Evolutionary conservation across 2,329 filamentous ascomycete genomes (phyloP), one percentile per base, ranked within the genome.

Genomic region (Amylocarpus encephaloides): DNA sequence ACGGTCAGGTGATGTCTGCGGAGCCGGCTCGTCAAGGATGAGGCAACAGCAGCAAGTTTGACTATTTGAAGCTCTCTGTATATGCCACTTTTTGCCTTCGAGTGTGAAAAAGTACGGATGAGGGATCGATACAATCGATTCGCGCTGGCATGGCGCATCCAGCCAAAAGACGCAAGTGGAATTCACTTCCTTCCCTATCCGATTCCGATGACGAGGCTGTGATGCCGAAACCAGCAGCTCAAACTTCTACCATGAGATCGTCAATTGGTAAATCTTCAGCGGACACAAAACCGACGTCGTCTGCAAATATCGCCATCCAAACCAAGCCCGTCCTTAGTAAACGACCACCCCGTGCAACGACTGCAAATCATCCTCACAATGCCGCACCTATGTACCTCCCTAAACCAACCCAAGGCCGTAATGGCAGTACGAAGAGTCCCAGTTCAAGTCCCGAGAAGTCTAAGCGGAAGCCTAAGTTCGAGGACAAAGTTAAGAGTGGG

Each of bases 401-500:
- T 11, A 64, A 64, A 50, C 60, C 63, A 55, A 50, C 58, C 40
- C 64, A 57, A 34, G 42, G 40, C 42, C 61, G 18, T 48, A 62
- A 36, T 59, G 61, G 42, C 43, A 60, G 44, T 54, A 64, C 36
- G 55, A 64, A 59, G 49, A 66, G 53, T 54, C 57, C 48, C 55
- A 75, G 70, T 52, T 64, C 67, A 13, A 78, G 75, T 53, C 75
- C 77, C 0, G 67, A 72, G 50, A 74, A 73, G 58, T 49, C 58
- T 49, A 68, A 62, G 51, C 56, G 57, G 39, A 67, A 60, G 68
- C 62, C 60, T n/a, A 75, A 72, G 52, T 41, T 64, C 5, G 71
- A 72, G 6, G 76, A 77, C 46, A 78, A 73, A 55, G 74, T 72
- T 5, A 78, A 75, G 54, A 76, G 75, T 6, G 78, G 72, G 3